A percentile compares a stretch with the other conserved stretches of the same genome.
These are phyloP conservation scores for Tolypocladium cylindrosporum DNA, from an alignment of 2,329 filamentous ascomycete genomes.

Conservation along the genomic window DNA sequence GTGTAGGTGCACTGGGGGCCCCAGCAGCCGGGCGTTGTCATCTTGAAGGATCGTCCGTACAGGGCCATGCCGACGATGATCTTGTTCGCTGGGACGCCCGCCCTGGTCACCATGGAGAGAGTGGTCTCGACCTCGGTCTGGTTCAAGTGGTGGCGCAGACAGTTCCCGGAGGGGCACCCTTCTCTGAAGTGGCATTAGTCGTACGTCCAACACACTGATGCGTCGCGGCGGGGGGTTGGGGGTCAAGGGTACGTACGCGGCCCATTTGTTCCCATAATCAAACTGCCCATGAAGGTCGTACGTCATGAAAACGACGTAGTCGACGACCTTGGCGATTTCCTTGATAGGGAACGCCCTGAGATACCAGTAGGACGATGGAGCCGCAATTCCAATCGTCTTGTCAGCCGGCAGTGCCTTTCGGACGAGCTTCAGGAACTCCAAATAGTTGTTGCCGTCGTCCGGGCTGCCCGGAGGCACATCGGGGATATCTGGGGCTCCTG, in stretches of 20 bases:
- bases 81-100: conserved; percentile 18
- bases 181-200: not conserved
- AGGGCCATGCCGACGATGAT: conserved; percentile 19
- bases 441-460: conserved; percentile 6
- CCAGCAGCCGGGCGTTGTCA: conserved; percentile 17
- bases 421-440: conserved; percentile 6
- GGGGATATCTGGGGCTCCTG: conserved; percentile 11
- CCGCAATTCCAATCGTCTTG: conserved; percentile 19
- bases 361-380: conserved; percentile 23
- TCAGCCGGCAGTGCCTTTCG: conserved; percentile 3
- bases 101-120: conserved; percentile 23
- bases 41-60: conserved; percentile 23
- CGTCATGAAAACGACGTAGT: conserved; percentile 26
- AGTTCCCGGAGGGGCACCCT: conserved; percentile 18
- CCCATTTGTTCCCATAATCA: conserved; percentile 18
- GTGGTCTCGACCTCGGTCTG: conserved; percentile 21
- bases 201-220: not conserved
- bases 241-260: conserved; percentile 3
- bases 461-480: conserved; percentile 15
- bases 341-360: conserved; percentile 19
- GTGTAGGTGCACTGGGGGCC: conserved; percentile 14
- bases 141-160: conserved; percentile 25
- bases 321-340: conserved; percentile 13
- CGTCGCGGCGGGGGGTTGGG: not conserved
- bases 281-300: conserved; percentile 23